These are phyloP conservation scores for Alternaria sp. DNA, from an alignment of 2,329 filamentous ascomycete genomes.

Conservation along the genomic window DNA sequence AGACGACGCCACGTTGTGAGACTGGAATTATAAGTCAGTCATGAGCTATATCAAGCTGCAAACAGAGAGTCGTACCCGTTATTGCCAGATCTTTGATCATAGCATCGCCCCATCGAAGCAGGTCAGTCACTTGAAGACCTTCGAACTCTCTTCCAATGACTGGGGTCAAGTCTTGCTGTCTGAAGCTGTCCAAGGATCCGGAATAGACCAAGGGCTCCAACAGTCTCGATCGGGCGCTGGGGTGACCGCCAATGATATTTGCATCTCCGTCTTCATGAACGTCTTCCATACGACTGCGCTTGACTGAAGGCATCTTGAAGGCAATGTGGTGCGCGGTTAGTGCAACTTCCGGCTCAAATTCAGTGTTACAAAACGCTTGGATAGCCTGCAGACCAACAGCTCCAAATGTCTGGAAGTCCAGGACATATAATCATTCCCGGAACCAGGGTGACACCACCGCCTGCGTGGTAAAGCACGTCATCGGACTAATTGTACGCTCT, in stretches of 20 bases:
- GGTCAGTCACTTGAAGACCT: slow-evolving; percentile 38
- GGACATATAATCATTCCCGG: slow-evolving; percentile 1
- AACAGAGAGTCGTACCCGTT: slow-evolving; percentile 56
- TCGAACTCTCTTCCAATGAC: slow-evolving; percentile 59
- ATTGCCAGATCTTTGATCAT: slow-evolving; percentile 56
- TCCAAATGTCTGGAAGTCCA: background rate
- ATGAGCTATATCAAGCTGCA: background rate
- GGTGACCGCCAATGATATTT: slow-evolving; percentile 27
- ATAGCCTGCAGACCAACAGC: background rate
- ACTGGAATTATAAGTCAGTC: slow-evolving; percentile 52
- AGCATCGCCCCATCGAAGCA: slow-evolving; percentile 45
- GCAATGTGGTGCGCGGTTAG: background rate
- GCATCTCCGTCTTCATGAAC: slow-evolving; percentile 7
- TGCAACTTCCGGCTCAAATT: background rate
- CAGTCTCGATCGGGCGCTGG: slow-evolving; percentile 29
- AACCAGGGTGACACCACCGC: background rate
- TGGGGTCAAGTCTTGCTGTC: slow-evolving; percentile 55
- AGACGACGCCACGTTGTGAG: slow-evolving; percentile 72
- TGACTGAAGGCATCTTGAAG: slow-evolving; percentile 30
- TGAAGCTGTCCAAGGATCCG: slow-evolving; percentile 32
- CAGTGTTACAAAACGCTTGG: background rate
- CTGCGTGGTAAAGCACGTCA: slow-evolving; percentile 9
- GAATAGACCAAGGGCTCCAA: slow-evolving; percentile 30
- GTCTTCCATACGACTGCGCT: slow-evolving; percentile 18
- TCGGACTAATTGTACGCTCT: slow-evolving; percentile 6